phyloP scores from a whole-genome alignment of 2,329 filamentous ascomycete genomes.

The Aspergillus quadrilineatus region DNA sequence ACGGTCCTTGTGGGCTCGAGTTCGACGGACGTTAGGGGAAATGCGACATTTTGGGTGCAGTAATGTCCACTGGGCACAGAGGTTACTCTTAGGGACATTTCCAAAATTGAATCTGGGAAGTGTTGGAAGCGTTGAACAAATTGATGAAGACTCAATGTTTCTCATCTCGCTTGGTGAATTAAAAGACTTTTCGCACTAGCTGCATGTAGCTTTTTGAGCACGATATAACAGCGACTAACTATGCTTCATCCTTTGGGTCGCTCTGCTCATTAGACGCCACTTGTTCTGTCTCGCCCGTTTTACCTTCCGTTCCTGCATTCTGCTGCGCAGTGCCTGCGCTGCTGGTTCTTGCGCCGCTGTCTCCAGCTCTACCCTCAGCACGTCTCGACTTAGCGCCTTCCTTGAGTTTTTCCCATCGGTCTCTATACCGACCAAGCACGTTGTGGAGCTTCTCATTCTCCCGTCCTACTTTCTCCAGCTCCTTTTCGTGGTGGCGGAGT shows the following conservation, averaged over 20 bases:
- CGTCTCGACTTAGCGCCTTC: slow-evolving; percentile 55
- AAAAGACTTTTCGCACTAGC: neutral
- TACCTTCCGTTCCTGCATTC: neutral
- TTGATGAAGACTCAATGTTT: neutral
- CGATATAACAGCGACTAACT: neutral
- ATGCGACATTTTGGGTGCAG: slow-evolving; percentile 33
- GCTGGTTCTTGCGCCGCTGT: slow-evolving; percentile 2
- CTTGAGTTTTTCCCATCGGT: slow-evolving; percentile 69
- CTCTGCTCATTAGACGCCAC: slow-evolving; percentile 2
- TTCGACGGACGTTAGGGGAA: slow-evolving; percentile 36
- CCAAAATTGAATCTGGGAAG: no score
- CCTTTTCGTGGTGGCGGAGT: slow-evolving; percentile 56
- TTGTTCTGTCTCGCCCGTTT: neutral
- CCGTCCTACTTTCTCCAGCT: slow-evolving; percentile 62
- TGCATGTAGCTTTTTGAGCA: neutral
- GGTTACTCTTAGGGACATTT: no score
- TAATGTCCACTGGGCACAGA: neutral
- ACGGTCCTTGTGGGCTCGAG: slow-evolving; percentile 59
- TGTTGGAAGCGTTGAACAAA: neutral
- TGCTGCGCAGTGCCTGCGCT: neutral
- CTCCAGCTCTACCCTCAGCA: slow-evolving; percentile 26
- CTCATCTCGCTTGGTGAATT: neutral
- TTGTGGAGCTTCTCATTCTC: slow-evolving; percentile 61
- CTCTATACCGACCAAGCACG: slow-evolving; percentile 58
- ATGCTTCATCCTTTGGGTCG: neutral